Evolutionary conservation across 176 grass and related monocot species (phyloP), one percentile per base, ranked within the genome.

Genomic region (Zea luxurians): DNA sequence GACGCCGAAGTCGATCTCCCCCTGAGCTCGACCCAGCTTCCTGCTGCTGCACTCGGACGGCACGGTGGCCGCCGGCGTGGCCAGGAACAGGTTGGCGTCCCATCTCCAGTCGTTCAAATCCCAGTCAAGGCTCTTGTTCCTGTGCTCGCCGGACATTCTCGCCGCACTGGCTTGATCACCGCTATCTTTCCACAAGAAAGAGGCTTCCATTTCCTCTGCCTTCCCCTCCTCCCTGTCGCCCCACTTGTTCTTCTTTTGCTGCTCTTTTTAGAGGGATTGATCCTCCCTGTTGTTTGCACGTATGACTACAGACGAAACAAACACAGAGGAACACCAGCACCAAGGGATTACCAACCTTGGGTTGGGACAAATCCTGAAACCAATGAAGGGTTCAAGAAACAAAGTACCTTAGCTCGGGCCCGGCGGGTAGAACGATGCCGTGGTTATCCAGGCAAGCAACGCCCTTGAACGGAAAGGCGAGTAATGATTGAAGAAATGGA

Each of bases 101-200:
- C 89, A 90, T 42, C 77, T 90, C 84, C 84, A 87, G 63, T 90
- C 84, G 44, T 87, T 84, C 84, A 90, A 53, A 59, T 87, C 72
- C 89, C 89, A 90, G 10, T 90, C 81, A 13, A 78, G 81, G 60
- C 60, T 61, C 80, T 68, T 90, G 65, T 83, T 84, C 12, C 61
- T 79, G 55, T 71, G 16, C 49, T 40, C 88, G 13, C 63, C 10
- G 1, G 82, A 13, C 78, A 77, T 81, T 59, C 61, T 77, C 45
- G 66, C 44, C 12, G 20, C 63, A 21, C 45, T 34, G 70, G 55
- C 17, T 13, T 43, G 61, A 52, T n/a, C 40, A 61, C 74, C 66
- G 17, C 41, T 55, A 17, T 79, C 63, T 40, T 70, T 62, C 66
- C 59, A 44, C 27, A 72, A 47, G 64, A 83, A 61, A 5, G 44